A percentile compares a stretch with the other conserved stretches of the same genome.
phyloP scores from a whole-genome alignment of 2,329 filamentous ascomycete genomes.

The Aureobasidium sp. region DNA sequence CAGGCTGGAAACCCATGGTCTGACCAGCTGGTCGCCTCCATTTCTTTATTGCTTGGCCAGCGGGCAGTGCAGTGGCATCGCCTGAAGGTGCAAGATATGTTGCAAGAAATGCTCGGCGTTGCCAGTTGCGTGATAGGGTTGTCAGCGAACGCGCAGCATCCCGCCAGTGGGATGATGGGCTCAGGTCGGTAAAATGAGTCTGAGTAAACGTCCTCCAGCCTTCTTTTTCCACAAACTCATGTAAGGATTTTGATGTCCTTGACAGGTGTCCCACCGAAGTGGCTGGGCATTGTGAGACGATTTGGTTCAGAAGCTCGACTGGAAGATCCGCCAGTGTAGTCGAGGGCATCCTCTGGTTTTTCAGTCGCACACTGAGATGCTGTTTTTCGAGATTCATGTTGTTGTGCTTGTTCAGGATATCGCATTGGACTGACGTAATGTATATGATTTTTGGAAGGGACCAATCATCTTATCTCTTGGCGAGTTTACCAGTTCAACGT shows the following conservation, averaged over 20 bases:
- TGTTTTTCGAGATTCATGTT: neutral
- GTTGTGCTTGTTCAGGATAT: neutral
- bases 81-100: constrained; percentile 43
- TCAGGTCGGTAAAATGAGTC: constrained; percentile 40
- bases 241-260: constrained; percentile 39
- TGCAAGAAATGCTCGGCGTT: constrained; percentile 49
- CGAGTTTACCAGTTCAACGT: neutral
- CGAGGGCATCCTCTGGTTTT: neutral
- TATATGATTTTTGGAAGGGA: neutral
- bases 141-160: constrained; percentile 49
- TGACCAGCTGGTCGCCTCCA: constrained; percentile 39
- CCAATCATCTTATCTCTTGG: constrained; percentile 12
- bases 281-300: constrained; percentile 37
- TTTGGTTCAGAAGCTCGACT: constrained; percentile 32
- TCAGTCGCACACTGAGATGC: neutral
- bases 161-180: constrained; percentile 38
- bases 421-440: constrained; percentile 4
- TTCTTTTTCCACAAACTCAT: constrained; percentile 39
- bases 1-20: constrained; percentile 54
- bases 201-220: constrained; percentile 45
- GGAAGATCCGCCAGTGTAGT: constrained; percentile 30
- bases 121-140: constrained; percentile 50
- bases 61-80: constrained; percentile 28
- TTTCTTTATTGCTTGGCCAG: constrained; percentile 26
- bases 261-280: constrained; percentile 39